Conservation (phyloP, 768 basidiomycete species). For the Boletus huronensis region DNA sequence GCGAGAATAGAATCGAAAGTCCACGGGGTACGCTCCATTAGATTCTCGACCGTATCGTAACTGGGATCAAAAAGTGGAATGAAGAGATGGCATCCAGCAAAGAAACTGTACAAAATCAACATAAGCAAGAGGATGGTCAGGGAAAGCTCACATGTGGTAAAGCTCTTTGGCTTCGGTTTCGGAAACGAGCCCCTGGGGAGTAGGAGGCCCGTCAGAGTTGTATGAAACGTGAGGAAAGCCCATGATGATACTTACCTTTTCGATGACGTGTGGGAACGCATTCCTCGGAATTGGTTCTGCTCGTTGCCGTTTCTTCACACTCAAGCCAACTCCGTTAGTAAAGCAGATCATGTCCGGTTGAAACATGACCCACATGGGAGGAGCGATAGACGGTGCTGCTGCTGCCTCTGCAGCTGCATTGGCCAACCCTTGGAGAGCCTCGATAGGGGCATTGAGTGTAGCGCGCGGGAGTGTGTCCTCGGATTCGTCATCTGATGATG, state of each 20-base stretch:
- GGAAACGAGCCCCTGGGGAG: conserved; percentile 69
- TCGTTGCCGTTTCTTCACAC: conserved; percentile 78
- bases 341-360: background rate
- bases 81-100: conserved; percentile 94
- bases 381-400: conserved; percentile 63
- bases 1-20: conserved; percentile 93
- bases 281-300: conserved; percentile 81
- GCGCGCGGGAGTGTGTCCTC: conserved; percentile 84
- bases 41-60: conserved; percentile 90
- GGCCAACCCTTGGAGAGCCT: conserved; percentile 89
- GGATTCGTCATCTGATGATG: conserved; percentile 88
- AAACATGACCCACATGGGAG: conserved; percentile 47
- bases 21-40: conserved; percentile 92
- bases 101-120: conserved; percentile 59
- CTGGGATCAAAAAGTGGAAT: conserved; percentile 91
- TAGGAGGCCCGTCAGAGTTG: background rate
- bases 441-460: conserved; percentile 87
- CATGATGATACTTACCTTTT: conserved; percentile 51
- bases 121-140: conserved; percentile 8
- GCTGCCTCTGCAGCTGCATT: conserved; percentile 95
- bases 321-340: conserved; percentile 5
- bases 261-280: conserved; percentile 85
- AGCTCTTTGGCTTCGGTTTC: conserved; percentile 87
- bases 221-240: background rate
- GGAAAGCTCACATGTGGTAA: conserved; percentile 72